A percentile compares a stretch with the other conserved stretches of the same genome.
These are phyloP conservation scores for Hortiboletus rubellus DNA, from an alignment of 1,284 basidiomycete genomes.

Conservation along the genomic window DNA sequence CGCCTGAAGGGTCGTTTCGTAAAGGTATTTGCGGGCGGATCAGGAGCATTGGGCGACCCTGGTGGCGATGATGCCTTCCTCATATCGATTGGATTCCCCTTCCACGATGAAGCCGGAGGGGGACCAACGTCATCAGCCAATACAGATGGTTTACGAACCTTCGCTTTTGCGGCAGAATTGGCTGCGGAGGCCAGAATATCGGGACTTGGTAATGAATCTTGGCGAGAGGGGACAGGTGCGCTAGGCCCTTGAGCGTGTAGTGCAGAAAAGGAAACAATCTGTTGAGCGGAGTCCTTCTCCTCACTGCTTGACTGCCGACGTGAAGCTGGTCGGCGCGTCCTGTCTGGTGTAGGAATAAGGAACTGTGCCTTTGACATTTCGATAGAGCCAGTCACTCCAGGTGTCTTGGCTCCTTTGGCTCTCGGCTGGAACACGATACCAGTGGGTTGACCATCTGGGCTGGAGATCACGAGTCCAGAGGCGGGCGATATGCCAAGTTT, in stretches of 20 bases:
- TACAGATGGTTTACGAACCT: slow-evolving; percentile 33
- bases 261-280: slow-evolving; percentile 35
- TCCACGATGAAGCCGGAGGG: slow-evolving; percentile 26
- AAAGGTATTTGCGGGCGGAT: slow-evolving; percentile 28
- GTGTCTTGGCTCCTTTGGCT: slow-evolving; percentile 39
- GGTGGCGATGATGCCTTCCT: slow-evolving; percentile 40
- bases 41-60: slow-evolving; percentile 31
- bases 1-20: slow-evolving; percentile 32
- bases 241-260: slow-evolving; percentile 28
- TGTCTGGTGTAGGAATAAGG: slow-evolving; percentile 28
- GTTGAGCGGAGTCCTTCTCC: slow-evolving; percentile 27
- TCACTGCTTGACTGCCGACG: slow-evolving; percentile 33
- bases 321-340: slow-evolving; percentile 28
- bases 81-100: slow-evolving; percentile 28
- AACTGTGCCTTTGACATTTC: slow-evolving; percentile 41
- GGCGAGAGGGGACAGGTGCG: slow-evolving; percentile 20
- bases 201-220: slow-evolving; percentile 28
- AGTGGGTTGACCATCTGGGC: slow-evolving; percentile 88
- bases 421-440: slow-evolving; percentile 95
- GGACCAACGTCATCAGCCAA: slow-evolving; percentile 28
- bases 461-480: slow-evolving; percentile 88
- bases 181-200: slow-evolving; percentile 15
- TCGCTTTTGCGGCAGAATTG: slow-evolving; percentile 18
- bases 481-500: slow-evolving; percentile 77
- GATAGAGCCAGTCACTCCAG: slow-evolving; percentile 10